Percentiles rank a stretch among this genome's conserved stretches.
phyloP scores from a whole-genome alignment of 2,329 filamentous ascomycete genomes.

The Colletotrichum tabaci region DNA sequence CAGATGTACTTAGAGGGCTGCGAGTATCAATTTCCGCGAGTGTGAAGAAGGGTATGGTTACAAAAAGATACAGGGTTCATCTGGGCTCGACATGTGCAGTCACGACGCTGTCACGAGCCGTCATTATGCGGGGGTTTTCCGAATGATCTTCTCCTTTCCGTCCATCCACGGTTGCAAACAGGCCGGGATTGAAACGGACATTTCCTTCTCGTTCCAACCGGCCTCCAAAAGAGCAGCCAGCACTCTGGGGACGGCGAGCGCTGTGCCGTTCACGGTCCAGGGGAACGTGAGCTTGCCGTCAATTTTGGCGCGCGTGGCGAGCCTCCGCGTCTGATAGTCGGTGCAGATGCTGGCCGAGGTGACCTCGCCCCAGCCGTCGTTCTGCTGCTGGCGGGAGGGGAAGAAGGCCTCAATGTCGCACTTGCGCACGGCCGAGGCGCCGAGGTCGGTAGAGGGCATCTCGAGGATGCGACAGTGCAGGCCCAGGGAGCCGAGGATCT shows the following conservation, averaged over 20 bases:
- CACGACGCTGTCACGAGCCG: too few species aligned
- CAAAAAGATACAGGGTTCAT: background rate
- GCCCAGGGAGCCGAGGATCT: conserved; percentile 83
- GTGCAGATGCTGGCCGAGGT: conserved; percentile 93
- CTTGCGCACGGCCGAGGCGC: conserved; percentile 89
- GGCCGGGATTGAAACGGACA: conserved; percentile 81
- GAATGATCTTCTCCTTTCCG: conserved; percentile 75
- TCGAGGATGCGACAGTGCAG: conserved; percentile 91
- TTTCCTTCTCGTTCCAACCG: conserved; percentile 82
- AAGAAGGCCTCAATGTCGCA: conserved; percentile 96
- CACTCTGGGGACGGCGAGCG: conserved; percentile 90
- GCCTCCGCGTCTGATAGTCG: conserved; percentile 90
- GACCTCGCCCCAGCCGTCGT: conserved; percentile 91
- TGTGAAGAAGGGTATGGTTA: background rate
- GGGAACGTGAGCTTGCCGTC: conserved; percentile 77
- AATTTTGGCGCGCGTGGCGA: conserved; percentile 80
- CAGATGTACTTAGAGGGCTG: background rate
- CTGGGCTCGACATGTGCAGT: background rate
- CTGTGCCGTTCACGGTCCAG: conserved; percentile 94
- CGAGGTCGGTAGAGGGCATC: conserved; percentile 91
- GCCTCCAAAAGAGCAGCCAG: conserved; percentile 92
- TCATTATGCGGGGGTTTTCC: background rate
- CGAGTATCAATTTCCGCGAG: background rate
- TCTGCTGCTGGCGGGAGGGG: conserved; percentile 78
- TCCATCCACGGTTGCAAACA: conserved; percentile 89